phyloP scores from a whole-genome alignment of 768 basidiomycete species.

The Phylloporus sp. region DNA sequence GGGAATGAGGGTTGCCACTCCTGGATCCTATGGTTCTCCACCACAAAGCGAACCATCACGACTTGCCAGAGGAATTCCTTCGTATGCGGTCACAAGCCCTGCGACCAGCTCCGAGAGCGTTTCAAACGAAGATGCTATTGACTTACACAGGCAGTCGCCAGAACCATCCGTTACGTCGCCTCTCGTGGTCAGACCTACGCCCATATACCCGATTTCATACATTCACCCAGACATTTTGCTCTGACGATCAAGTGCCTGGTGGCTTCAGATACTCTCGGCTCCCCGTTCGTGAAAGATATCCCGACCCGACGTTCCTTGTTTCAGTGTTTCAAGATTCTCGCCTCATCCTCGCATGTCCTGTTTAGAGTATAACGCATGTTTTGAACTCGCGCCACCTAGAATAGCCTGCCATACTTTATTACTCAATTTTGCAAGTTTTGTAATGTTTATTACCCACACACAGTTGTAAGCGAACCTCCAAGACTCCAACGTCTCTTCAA shows the following conservation, averaged over 20 bases:
- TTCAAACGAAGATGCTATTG: not conserved
- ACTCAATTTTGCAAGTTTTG: too few relatives aligned
- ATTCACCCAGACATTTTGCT: constrained; percentile 4
- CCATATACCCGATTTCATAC: constrained; percentile 27
- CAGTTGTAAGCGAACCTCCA: not conserved
- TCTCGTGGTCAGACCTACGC: constrained; percentile 25
- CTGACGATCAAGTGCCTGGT: constrained; percentile 1
- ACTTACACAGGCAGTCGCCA: not conserved
- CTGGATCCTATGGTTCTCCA: constrained; percentile 3
- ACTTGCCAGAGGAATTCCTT: constrained; percentile 8
- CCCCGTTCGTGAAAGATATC: too few relatives aligned
- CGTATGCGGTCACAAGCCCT: constrained; percentile 5
- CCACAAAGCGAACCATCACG: constrained; percentile 9
- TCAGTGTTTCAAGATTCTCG: constrained; percentile 9
- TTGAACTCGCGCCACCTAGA: constrained; percentile 2
- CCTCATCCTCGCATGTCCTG: constrained; percentile 5
- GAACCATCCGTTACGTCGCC: constrained; percentile 15
- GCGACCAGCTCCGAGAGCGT: not conserved
- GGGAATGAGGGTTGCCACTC: constrained; percentile 2
- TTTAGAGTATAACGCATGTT: constrained; percentile 7
- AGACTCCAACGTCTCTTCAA: not conserved
- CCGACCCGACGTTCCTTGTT: not conserved
- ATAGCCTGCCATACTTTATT: not conserved
- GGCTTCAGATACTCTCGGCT: not conserved
- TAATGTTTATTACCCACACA: too few relatives aligned